Evolutionary conservation across 2,329 filamentous ascomycete species (phyloP).

Genomic region (Tympanopsis confertula): DNA sequence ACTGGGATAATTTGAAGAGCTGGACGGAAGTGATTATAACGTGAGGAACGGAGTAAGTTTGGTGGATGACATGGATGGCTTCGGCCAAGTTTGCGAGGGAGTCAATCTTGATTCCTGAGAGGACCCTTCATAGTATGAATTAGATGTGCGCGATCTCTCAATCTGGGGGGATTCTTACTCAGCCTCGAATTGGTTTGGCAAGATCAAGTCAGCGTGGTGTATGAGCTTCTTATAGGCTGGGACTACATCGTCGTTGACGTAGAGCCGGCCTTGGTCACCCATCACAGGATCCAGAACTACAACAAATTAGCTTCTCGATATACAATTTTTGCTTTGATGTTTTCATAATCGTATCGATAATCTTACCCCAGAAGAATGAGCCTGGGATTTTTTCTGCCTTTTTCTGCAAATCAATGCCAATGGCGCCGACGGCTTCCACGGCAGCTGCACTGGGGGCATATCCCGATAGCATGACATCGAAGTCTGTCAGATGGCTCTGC

Average conservation of each 20-base stretch:
- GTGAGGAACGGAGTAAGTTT: conserved; percentile 67
- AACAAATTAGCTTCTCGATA: not conserved
- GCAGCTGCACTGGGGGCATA: conserved; percentile 83
- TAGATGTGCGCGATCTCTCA: conserved; percentile 1
- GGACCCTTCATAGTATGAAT: conserved; percentile 38
- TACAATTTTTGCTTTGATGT: not conserved
- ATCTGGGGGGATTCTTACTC: conserved; percentile 48
- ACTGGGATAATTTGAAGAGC: conserved; percentile 41
- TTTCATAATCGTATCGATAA: conserved; percentile 27
- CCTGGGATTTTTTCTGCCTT: conserved; percentile 52
- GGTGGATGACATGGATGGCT: conserved; percentile 70
- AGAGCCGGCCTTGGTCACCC: conserved; percentile 87
- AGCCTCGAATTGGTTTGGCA: conserved; percentile 95
- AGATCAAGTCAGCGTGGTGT: conserved; percentile 73
- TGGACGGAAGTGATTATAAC: conserved; percentile 85
- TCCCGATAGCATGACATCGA: conserved; percentile 88
- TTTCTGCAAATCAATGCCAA: conserved; percentile 68
- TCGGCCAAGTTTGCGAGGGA: conserved; percentile 61
- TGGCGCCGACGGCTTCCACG: conserved; percentile 72
- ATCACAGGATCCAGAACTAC: conserved; percentile 92
- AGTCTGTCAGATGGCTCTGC: conserved; percentile 74
- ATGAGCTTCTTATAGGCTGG: conserved; percentile 78
- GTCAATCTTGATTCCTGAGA: conserved; percentile 74
- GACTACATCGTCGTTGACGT: conserved; percentile 83
- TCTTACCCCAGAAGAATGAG: conserved; percentile 67